Percentiles rank a stretch among this genome's conserved stretches.
Evolutionary conservation across 2,329 filamentous ascomycete species (phyloP).

Genomic region (Dactylella cylindrospora): DNA sequence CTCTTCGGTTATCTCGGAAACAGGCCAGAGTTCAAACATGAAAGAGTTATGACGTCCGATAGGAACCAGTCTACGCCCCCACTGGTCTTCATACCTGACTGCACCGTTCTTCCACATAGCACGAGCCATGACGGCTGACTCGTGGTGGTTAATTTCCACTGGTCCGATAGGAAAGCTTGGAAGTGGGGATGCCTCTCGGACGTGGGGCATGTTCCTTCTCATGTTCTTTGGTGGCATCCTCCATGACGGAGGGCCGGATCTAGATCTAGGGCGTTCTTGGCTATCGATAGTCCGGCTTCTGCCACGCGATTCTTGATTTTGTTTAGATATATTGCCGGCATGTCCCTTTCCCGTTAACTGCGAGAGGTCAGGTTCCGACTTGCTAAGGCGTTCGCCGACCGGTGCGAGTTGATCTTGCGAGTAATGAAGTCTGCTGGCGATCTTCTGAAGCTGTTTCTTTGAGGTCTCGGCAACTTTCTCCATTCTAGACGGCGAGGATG

Average conservation of each 20-base stretch:
- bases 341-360: conserved; percentile 21
- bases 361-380: conserved; percentile 36
- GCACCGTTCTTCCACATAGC: conserved; percentile 49
- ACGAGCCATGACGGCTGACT: conserved; percentile 47
- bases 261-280: conserved; percentile 21
- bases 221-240: conserved; percentile 34
- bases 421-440: conserved; percentile 35
- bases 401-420: conserved; percentile 18
- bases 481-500: conserved; percentile 33
- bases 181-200: conserved; percentile 31
- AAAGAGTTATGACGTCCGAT: conserved; percentile 47
- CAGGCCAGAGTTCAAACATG: conserved; percentile 49
- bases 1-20: conserved; percentile 46
- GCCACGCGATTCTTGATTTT: conserved; percentile 23
- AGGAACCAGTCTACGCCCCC: conserved; percentile 47
- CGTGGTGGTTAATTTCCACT: conserved; percentile 42
- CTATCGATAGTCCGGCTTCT: conserved; percentile 17
- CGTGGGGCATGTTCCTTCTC: conserved; percentile 31
- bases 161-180: conserved; percentile 37
- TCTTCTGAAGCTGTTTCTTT: conserved; percentile 27
- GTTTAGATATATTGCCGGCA: conserved; percentile 23
- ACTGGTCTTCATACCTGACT: conserved; percentile 48
- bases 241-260: conserved; percentile 37
- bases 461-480: conserved; percentile 42
- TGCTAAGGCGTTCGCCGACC: conserved; percentile 17